These are phyloP conservation scores for Galeopsis tetrahit DNA, from an alignment of 257 asterid genomes.

Conservation along the genomic window DNA sequence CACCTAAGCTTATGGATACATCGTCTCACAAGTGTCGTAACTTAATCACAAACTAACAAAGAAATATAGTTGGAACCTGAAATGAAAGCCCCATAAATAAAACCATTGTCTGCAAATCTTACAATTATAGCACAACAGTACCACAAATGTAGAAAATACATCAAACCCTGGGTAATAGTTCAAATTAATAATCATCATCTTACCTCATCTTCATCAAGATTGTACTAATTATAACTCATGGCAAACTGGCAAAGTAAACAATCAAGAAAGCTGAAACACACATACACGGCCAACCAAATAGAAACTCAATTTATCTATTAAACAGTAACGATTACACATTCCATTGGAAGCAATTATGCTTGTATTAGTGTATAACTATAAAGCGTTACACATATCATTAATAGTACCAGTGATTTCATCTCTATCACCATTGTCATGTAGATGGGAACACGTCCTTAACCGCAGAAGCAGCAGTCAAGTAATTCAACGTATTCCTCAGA, in stretches of 20 bases:
- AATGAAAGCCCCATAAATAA: neutral
- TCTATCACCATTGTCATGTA: constrained; percentile 40
- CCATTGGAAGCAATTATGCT: constrained; percentile 11
- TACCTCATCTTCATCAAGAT: constrained; percentile 24
- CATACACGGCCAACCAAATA: neutral
- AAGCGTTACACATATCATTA: constrained; percentile 31
- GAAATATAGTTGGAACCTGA: neutral
- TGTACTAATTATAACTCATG: neutral
- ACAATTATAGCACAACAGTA: constrained; percentile 3
- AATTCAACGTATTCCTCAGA: constrained; percentile 87
- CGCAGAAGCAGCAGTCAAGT: constrained; percentile 92
- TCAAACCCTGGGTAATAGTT: neutral
- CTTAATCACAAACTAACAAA: neutral
- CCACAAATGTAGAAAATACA: neutral
- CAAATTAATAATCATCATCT: constrained; percentile 11
- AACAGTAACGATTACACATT: constrained; percentile 45
- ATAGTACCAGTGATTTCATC: constrained; percentile 14
- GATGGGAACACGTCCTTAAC: constrained; percentile 97
- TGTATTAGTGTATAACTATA: constrained; percentile 27
- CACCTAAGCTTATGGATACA: neutral
- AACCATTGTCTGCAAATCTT: neutral
- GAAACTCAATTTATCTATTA: constrained; percentile 31
- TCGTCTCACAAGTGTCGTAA: neutral
- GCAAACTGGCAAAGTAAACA: neutral
- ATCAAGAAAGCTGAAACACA: neutral